Conservation (phyloP, 2,329 filamentous ascomycete genomes). For the Penicillium sp. region DNA sequence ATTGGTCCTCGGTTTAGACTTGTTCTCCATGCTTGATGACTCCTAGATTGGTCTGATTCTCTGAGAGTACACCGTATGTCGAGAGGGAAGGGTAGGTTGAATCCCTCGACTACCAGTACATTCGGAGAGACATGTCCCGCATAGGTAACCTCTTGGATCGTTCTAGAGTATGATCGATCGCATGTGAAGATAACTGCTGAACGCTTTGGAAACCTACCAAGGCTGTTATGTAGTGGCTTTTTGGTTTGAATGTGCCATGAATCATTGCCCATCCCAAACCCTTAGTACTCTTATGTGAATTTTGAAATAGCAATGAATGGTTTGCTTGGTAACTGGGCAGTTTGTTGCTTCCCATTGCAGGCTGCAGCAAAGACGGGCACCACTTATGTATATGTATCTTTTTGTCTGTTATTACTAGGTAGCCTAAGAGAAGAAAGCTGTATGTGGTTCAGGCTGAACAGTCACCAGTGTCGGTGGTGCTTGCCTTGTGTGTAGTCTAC, state of each 20-base stretch:
- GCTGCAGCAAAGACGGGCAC: too few species aligned
- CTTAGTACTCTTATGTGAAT: too few species aligned
- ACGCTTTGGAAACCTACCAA: slow-evolving; percentile 8
- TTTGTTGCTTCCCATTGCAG: slow-evolving; percentile 23
- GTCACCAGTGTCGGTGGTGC: too few species aligned
- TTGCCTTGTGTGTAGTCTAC: too few species aligned
- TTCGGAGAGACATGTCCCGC: too few species aligned
- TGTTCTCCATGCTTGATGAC: background rate
- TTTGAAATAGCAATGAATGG: slow-evolving; percentile 33
- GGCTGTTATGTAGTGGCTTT: slow-evolving; percentile 12
- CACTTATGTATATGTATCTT: slow-evolving; percentile 27
- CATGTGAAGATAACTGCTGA: slow-evolving; percentile 21
- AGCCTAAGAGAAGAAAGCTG: too few species aligned
- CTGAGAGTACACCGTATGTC: too few species aligned
- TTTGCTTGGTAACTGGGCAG: slow-evolving; percentile 30
- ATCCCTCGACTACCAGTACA: too few species aligned
- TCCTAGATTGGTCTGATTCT: background rate
- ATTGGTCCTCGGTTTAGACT: background rate
- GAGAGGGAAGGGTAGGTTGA: too few species aligned
- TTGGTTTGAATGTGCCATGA: slow-evolving; percentile 32
- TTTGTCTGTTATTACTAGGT: slow-evolving; percentile 23
- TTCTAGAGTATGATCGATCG: too few species aligned
- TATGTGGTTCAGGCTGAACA: too few species aligned
- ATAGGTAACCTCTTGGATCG: too few species aligned
- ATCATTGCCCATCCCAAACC: slow-evolving; percentile 30